Base-by-base conservation (phyloP, 1,139 yeast species). In the Scheffersomyces cryptocercus region DNA sequence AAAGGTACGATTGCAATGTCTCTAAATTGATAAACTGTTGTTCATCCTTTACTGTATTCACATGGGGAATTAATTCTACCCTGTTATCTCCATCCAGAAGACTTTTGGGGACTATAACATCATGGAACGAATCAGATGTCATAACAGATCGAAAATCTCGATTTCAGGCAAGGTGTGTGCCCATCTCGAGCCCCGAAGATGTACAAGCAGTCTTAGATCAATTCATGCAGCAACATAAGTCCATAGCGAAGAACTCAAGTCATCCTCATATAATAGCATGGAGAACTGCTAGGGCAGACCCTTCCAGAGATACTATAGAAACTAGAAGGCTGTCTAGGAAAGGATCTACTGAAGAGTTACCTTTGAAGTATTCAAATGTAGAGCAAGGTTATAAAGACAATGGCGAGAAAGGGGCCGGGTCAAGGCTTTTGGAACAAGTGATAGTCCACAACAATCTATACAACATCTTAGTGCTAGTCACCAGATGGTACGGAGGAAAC, bases 401-500 rank as follows among this genome's bases (percentile, higher is more conserved):
- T 53, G 88, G 88, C 1, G 93, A 85, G 54, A 70, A 75, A 14
- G 86, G 86, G 1, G 84, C 88, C 0, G 91, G 90, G 0, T 58
- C 67, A 12, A 64, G 82, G 43, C 51, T 85, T 12, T 56, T 83
- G 28, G 67, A 68, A 42, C 76, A 79, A 9, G 61, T 81, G 3
- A 50, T 85, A 28, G 78, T 75, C 30, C 61, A 78, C 29, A 59
- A 74, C 13, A 63, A 75, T 34, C 43, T 80, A n/a, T 61, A 69
- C 9, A 82, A 84, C 54, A 73, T 81, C 0, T 53, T 85, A 14
- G 75, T 84, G 0, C 78, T 84, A 12, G 90, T 83, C 1, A 79
- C 85, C 0, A 58, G 93, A 46, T 85, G 91, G 91, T 84, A 82
- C 56, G 88, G 88, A 2, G 90, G 91, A 0, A 72, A 71, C 0